Conservation (phyloP, 1,284 basidiomycete genomes). For the Ustilago bromivora region DNA sequence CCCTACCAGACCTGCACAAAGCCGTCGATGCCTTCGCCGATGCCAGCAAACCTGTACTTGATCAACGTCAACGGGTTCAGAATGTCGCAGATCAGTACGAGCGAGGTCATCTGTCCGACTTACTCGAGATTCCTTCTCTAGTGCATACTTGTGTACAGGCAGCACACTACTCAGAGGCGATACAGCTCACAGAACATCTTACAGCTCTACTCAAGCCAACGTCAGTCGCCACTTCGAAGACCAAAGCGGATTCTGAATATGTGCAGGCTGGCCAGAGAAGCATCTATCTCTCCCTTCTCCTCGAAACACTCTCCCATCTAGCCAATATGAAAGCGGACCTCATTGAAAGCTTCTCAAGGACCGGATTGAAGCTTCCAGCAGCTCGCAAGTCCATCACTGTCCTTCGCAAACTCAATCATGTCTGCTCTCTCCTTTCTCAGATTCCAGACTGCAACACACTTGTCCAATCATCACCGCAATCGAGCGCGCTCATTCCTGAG, state of each 20-base stretch:
- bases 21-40: conserved; percentile 30
- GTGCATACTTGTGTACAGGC: conserved; percentile 92
- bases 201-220: conserved; percentile 70
- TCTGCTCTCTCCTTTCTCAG: conserved; percentile 18
- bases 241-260: too few relatives aligned
- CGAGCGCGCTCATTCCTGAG: conserved; percentile 4
- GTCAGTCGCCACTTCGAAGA: background rate
- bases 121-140: conserved; percentile 87
- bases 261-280: conserved; percentile 11
- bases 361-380: conserved; percentile 82
- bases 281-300: conserved; percentile 76
- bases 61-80: conserved; percentile 26
- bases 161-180: conserved; percentile 88
- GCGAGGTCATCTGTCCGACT: conserved; percentile 87
- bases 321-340: conserved; percentile 76
- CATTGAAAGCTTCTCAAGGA: conserved; percentile 81
- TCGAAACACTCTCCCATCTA: conserved; percentile 80
- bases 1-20: conserved; percentile 31
- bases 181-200: conserved; percentile 82
- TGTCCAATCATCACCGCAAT: background rate
- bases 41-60: conserved; percentile 25
- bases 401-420: conserved; percentile 79
- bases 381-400: conserved; percentile 88
- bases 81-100: conserved; percentile 69
- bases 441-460: conserved; percentile 15